Base-by-base conservation (phyloP, 163 green algal species). In the Coccomyxa subellipsoidea region DNA sequence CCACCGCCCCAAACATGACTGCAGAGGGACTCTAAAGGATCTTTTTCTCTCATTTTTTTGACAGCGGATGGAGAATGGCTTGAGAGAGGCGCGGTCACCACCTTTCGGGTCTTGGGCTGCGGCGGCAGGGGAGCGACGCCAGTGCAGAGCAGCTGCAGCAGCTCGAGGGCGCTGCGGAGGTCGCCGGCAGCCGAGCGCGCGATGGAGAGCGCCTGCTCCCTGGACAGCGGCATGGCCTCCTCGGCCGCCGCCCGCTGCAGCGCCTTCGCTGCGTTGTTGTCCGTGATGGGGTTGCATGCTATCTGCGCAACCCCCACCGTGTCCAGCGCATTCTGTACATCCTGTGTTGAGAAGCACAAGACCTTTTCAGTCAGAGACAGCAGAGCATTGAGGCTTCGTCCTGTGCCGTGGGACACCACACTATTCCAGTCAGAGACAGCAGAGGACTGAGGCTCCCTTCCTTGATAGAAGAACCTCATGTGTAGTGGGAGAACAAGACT, bases 211-310 rank as follows among this genome's bases (percentile, higher is more conserved):
- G 91, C 84, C 8, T 86, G 81, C 38, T 84, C 84, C 25, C 76
- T 72, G 9, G 82, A 27, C 47, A 97, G 83, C 21, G 37, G 32
- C 23, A 88, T 37, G 0, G 86, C 82, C 88, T 94, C 88, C 2
- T 69, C 70, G 7, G 83, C 84, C 23, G 88, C 86, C 32, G 95
- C 83, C 5, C 59, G 71, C 34, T 76, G 27, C 38, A 96, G 85
- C 2, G 86, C 88, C 72, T 94, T 94, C 53, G 80, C 81, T 27
- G 88, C 88, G 39, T 81, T 89, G n/a, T 79, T 75, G 25, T 79
- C 69, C 10, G 94, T 96, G 75, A 96, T 47, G 10, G 92, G 84
- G 81, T 96, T 96, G 88, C 96, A 94, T 47, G 59, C 72, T 23
- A 97, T 92, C 35, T 83, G 84, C 21, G 23, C 36, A 1, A 88